Conservation (phyloP, 345 rosid genomes). For the Dovyalis caffra region DNA sequence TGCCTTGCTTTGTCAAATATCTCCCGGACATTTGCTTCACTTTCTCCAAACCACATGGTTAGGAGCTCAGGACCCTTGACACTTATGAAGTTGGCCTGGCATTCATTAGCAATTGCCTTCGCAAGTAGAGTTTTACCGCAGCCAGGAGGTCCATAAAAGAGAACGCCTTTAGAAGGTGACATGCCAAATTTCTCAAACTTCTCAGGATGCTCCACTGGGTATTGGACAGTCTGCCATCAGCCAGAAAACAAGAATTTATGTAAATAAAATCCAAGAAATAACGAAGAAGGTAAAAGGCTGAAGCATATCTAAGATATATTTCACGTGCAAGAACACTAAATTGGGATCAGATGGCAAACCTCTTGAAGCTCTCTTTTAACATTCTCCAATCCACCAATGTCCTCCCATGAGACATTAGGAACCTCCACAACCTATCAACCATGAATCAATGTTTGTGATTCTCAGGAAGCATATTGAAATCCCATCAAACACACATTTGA, state of each 20-base stretch:
- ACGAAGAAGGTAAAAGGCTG: not conserved
- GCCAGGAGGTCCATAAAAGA: slow-evolving; percentile 37
- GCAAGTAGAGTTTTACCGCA: slow-evolving; percentile 43
- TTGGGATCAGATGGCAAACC: slow-evolving; percentile 20
- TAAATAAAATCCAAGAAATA: not conserved
- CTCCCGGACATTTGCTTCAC: slow-evolving; percentile 39
- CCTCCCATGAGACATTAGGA: slow-evolving; percentile 39
- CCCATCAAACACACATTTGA: not conserved
- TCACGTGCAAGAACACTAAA: not conserved
- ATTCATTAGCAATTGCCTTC: slow-evolving; percentile 39
- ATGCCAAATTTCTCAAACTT: slow-evolving; percentile 43
- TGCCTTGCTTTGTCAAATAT: slow-evolving; percentile 40
- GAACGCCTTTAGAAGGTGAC: slow-evolving; percentile 42
- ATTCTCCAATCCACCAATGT: slow-evolving; percentile 38
- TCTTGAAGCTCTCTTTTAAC: slow-evolving; percentile 39
- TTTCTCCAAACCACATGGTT: slow-evolving; percentile 43
- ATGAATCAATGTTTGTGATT: not conserved
- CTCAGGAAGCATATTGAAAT: not conserved
- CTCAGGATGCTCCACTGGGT: slow-evolving; percentile 41
- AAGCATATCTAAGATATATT: not conserved
- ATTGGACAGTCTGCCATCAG: slow-evolving; percentile 34
- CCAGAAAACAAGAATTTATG: not conserved
- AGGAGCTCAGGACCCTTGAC: slow-evolving; percentile 37
- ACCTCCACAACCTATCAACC: slow-evolving; percentile 36
- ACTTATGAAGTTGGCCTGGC: slow-evolving; percentile 40